Conservation (phyloP, 345 rosid genomes). For the Linum lewisii region DNA sequence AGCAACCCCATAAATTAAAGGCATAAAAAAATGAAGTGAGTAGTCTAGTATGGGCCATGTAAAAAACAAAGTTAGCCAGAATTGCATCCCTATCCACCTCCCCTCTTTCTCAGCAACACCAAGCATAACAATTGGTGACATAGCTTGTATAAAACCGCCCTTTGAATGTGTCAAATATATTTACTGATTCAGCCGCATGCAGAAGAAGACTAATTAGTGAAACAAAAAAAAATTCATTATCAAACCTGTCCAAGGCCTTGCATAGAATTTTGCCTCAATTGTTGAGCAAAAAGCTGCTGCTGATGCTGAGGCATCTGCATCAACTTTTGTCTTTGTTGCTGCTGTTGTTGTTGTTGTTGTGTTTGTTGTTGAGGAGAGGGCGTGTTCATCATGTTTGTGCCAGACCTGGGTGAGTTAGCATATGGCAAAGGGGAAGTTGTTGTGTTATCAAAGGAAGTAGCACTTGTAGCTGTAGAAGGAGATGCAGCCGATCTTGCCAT, state of each 20-base stretch:
- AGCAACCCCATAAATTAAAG: too few relatives aligned
- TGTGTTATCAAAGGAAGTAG: conserved; percentile 58
- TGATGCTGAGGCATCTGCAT: conserved; percentile 73
- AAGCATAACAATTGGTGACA: too few relatives aligned
- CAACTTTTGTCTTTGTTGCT: conserved; percentile 64
- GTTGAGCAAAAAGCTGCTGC: conserved; percentile 66
- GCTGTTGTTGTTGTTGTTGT: conserved; percentile 44
- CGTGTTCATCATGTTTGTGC: conserved; percentile 57
- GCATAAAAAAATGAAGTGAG: not conserved
- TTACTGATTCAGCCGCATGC: too few relatives aligned
- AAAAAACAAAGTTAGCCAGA: too few relatives aligned
- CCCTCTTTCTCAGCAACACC: too few relatives aligned
- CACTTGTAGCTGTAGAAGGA: conserved; percentile 48
- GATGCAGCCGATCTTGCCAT: conserved; percentile 85
- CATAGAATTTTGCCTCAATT: conserved; percentile 63
- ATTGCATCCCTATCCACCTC: too few relatives aligned
- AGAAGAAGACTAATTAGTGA: too few relatives aligned
- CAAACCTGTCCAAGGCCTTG: conserved; percentile 68
- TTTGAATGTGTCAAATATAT: too few relatives aligned
- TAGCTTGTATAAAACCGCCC: too few relatives aligned
- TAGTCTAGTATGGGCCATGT: not conserved
- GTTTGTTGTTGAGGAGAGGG: conserved; percentile 84
- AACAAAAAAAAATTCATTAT: not conserved
- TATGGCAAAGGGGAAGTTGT: conserved; percentile 75
- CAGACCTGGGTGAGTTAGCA: conserved; percentile 87